phyloP scores from a whole-genome alignment of 495 filamentous ascomycete genomes.

The Chaetomium cochliodes region DNA sequence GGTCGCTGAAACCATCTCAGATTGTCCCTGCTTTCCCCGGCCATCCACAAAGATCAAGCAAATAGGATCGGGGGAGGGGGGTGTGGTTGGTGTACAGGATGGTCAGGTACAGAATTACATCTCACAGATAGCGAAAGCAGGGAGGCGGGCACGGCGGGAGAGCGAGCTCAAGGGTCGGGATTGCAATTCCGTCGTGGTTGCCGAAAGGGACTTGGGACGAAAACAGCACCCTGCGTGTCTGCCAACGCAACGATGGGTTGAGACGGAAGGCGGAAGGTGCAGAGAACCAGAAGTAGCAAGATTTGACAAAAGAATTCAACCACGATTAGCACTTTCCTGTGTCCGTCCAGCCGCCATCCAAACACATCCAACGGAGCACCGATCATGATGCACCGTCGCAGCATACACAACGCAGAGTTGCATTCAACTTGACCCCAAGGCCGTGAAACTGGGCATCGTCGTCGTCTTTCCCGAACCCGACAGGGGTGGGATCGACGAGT shows the following conservation, averaged over 20 bases:
- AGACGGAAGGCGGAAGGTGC: slow-evolving; percentile 5
- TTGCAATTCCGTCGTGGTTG: neutral
- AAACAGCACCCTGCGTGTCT: slow-evolving; percentile 12
- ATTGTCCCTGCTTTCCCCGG: slow-evolving; percentile 22
- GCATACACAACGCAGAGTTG: neutral
- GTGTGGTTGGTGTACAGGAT: neutral
- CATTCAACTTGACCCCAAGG: neutral
- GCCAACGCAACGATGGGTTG: neutral
- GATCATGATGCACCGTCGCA: neutral
- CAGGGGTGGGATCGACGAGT: slow-evolving; percentile 27
- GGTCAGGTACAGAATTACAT: neutral
- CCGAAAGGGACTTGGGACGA: slow-evolving; percentile 2
- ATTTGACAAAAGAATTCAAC: neutral
- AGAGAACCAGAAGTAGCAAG: slow-evolving; percentile 6
- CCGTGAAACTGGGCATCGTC: slow-evolving; percentile 15
- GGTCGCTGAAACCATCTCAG: slow-evolving; percentile 16
- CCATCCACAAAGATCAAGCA: neutral
- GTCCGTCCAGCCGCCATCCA: neutral
- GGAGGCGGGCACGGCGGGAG: no score
- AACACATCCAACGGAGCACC: slow-evolving; percentile 4
- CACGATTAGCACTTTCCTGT: neutral
- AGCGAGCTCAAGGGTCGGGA: neutral
- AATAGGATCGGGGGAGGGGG: neutral
- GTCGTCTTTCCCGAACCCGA: slow-evolving; percentile 24
- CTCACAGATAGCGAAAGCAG: neutral